Evolutionary conservation across 352 stramenopile genomes (phyloP).

Genomic region (Globisporangium solare): DNA sequence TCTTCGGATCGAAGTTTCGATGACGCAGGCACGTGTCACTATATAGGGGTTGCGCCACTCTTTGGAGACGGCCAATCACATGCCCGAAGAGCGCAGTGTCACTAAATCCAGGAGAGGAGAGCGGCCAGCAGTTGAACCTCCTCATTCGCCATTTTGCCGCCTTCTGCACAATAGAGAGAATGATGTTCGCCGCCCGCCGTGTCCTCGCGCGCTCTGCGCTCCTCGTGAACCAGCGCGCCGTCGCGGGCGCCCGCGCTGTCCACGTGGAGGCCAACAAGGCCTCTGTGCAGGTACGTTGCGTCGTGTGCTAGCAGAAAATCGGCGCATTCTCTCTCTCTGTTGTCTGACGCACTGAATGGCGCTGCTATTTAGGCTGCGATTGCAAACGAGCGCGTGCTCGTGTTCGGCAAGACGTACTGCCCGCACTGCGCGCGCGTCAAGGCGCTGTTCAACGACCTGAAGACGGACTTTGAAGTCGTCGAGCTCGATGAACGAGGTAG

Average conservation of each 20-base stretch:
- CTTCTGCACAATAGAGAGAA: background rate
- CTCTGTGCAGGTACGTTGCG: conserved; percentile 48
- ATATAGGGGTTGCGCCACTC: background rate
- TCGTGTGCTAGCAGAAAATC: too few relatives aligned
- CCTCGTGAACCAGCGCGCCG: conserved; percentile 7
- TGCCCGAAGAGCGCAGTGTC: conserved; percentile 1
- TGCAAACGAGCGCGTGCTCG: conserved; percentile 64
- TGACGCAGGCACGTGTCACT: background rate
- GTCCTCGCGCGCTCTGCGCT: conserved; percentile 8
- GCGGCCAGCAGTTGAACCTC: background rate
- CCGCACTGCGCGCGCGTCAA: conserved; percentile 92
- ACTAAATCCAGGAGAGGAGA: background rate
- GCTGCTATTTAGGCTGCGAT: conserved; percentile 40
- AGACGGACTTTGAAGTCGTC: conserved; percentile 52
- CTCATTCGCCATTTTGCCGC: conserved; percentile 9
- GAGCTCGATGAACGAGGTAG: conserved; percentile 64
- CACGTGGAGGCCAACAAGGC: conserved; percentile 58
- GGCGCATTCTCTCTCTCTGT: too few relatives aligned
- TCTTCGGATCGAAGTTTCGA: background rate
- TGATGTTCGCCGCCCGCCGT: conserved; percentile 9
- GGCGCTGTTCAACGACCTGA: conserved; percentile 72
- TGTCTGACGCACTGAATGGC: background rate
- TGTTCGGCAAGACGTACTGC: conserved; percentile 97
- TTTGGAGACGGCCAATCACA: conserved; percentile 7
- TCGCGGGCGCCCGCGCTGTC: conserved; percentile 28